Base-by-base conservation (phyloP, 176 grass and related monocot species). In the Pontederia crassipes region DNA sequence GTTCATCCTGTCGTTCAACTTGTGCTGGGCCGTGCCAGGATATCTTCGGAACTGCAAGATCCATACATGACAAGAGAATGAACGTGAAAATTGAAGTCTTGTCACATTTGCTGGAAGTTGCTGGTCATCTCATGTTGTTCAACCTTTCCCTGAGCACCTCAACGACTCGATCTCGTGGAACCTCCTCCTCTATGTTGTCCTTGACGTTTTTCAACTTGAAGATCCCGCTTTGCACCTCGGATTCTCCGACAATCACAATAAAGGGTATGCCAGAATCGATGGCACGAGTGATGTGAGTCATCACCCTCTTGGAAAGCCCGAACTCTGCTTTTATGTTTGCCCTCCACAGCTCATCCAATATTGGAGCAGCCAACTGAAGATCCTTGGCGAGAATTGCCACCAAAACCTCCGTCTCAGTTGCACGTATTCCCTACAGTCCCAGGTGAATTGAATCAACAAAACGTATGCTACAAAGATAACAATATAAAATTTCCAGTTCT, bases 251-350 rank as follows among this genome's bases (percentile, higher is more conserved):
- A n/a, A 98, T 74, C 49, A 92, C 78, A 81, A 98, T 88, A 81
- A 84, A 98, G 0, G 84, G 93, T 28, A 98, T 92, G 47, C 81
- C 54, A 10, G 76, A 80, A 48, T 86, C 75, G 9, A 58, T 62
- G 0, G 79, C 88, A n/a, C 84, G 88, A 48, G 66, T 83, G 28
- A 98, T 81, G 28, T 92, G 87, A 72, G 88, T 87, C 61, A 15
- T 17, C 28, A 83, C 72, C 62, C 82, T 85, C 12, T 89, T 83
- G 18, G 88, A 83, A 52, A 98, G 75, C 60, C 91, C 88, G 55
- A 88, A 91, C 71, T 98, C 87, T 73, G 84, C 79, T 67, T 90
- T 98, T 75, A 98, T 92, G 46, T 86, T 79, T 55, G 84, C 93
- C 72, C 68, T 77, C 93, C 93, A 98, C 61, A 98, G 51, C 59